Conservation (phyloP, 2,329 filamentous ascomycete species). For the Exophiala calicioides region DNA sequence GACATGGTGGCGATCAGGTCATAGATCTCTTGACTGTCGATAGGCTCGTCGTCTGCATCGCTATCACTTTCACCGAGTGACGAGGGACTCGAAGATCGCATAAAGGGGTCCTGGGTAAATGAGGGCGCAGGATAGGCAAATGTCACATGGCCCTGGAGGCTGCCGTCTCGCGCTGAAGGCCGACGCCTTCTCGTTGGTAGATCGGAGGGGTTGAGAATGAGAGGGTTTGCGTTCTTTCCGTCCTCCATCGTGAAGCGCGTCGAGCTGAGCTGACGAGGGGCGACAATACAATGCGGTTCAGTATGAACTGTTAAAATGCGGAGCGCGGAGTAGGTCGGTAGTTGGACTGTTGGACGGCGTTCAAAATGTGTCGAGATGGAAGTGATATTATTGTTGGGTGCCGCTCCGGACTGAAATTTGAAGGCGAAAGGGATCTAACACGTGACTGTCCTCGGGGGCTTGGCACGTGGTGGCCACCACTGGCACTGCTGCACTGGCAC, state of each 20-base stretch:
- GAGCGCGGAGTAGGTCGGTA: no score
- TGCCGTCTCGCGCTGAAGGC: slow-evolving; percentile 46
- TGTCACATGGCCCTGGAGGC: slow-evolving; percentile 38
- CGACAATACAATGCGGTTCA: neutral
- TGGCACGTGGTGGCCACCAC: no score
- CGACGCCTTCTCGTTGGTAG: slow-evolving; percentile 73
- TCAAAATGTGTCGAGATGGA: no score
- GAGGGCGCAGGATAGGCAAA: slow-evolving; percentile 57
- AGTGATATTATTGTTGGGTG: no score
- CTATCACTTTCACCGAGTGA: slow-evolving; percentile 45
- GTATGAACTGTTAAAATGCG: no score
- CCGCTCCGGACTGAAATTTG: no score
- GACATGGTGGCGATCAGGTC: slow-evolving; percentile 93
- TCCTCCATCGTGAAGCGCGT: slow-evolving; percentile 26
- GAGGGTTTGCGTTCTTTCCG: slow-evolving; percentile 78
- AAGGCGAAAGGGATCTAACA: no score
- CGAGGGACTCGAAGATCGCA: slow-evolving; percentile 35
- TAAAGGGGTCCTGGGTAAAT: slow-evolving; percentile 53
- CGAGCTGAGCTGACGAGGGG: neutral
- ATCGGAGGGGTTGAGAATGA: slow-evolving; percentile 83
- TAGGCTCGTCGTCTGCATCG: slow-evolving; percentile 72
- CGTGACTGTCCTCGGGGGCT: no score
- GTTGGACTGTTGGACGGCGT: no score
- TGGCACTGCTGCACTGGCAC: no score
- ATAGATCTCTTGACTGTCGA: slow-evolving; percentile 97